phyloP scores from a whole-genome alignment of 495 filamentous ascomycete genomes.

The Aspergillus bertholletiae region DNA sequence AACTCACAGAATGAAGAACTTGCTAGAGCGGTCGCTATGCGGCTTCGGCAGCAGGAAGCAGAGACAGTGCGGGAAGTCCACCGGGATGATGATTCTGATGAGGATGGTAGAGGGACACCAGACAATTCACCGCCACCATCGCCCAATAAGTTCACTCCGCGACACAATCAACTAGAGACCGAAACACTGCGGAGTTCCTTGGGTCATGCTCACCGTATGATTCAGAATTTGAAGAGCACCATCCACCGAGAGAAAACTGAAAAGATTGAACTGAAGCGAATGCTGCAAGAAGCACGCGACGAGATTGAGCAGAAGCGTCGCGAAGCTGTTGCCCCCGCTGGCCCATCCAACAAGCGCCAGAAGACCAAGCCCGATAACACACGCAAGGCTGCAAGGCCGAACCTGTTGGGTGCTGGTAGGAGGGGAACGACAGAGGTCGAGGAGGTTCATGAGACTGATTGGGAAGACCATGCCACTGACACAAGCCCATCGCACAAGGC shows the following conservation, averaged over 20 bases:
- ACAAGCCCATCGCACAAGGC: conserved; percentile 44
- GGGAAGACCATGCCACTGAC: conserved; percentile 74
- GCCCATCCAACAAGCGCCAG: conserved; percentile 54
- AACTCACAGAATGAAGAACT: conserved; percentile 85
- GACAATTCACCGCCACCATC: conserved; percentile 89
- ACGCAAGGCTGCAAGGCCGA: conserved; percentile 71
- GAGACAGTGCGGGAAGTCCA: conserved; percentile 54
- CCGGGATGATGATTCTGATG: conserved; percentile 61
- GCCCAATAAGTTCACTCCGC: conserved; percentile 83
- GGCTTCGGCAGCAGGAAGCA: conserved; percentile 62
- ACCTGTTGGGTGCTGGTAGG: conserved; percentile 73
- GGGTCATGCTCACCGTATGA: conserved; percentile 92
- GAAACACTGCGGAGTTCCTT: conserved; percentile 93
- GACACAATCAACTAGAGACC: conserved; percentile 84
- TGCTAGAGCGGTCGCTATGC: conserved; percentile 71
- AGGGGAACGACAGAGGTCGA: conserved; percentile 72
- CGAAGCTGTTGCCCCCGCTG: conserved; percentile 48
- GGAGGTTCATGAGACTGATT: conserved; percentile 66
- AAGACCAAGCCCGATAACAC: conserved; percentile 67
- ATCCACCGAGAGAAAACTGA: conserved; percentile 97
- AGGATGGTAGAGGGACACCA: conserved; percentile 68
- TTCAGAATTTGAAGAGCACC: conserved; percentile 88
- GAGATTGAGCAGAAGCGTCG: conserved; percentile 77
- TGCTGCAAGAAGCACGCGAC: conserved; percentile 93
- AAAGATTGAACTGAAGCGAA: conserved; percentile 90